These are phyloP conservation scores for Thalassiosira pacifica DNA, from an alignment of 352 stramenopile genomes.

Conservation along the genomic window DNA sequence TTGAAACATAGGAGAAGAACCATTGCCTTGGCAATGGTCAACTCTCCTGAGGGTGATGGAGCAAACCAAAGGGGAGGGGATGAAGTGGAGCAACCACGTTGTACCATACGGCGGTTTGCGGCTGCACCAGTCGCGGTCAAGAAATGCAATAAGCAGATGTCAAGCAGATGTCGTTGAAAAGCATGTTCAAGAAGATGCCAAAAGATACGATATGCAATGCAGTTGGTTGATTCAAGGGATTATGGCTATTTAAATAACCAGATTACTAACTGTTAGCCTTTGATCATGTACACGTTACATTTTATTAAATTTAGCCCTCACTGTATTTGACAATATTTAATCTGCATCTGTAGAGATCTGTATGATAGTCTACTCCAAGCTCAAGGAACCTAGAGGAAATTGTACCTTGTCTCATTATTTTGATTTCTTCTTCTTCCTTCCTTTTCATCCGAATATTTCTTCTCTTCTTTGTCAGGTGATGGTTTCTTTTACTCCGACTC, in stretches of 20 bases:
- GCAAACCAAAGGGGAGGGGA: not conserved
- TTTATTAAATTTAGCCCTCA: slow-evolving; percentile 12
- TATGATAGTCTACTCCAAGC: not conserved
- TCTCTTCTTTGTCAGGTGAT: slow-evolving; percentile 16
- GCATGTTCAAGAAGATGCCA: slow-evolving; percentile 46
- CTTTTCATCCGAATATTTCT: slow-evolving; percentile 28
- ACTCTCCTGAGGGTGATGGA: slow-evolving; percentile 4
- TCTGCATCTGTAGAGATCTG: not conserved
- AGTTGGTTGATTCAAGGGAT: no score
- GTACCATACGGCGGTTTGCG: slow-evolving; percentile 39
- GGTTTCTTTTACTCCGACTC: no score
- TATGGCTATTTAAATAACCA: not conserved
- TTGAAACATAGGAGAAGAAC: slow-evolving; percentile 31
- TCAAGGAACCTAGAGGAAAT: not conserved
- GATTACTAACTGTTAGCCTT: not conserved
- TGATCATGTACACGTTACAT: slow-evolving; percentile 3
- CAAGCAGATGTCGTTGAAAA: slow-evolving; percentile 44
- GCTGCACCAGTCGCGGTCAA: slow-evolving; percentile 39
- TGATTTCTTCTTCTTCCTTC: slow-evolving; percentile 56
- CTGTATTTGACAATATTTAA: slow-evolving; percentile 17
- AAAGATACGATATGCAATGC: no score
- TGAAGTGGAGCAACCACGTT: slow-evolving; percentile 1
- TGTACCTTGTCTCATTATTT: not conserved
- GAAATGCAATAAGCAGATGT: slow-evolving; percentile 60
- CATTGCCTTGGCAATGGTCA: not conserved